Conservation (phyloP, 2,329 filamentous ascomycete genomes). For the Drechslerella coelobrocha region DNA sequence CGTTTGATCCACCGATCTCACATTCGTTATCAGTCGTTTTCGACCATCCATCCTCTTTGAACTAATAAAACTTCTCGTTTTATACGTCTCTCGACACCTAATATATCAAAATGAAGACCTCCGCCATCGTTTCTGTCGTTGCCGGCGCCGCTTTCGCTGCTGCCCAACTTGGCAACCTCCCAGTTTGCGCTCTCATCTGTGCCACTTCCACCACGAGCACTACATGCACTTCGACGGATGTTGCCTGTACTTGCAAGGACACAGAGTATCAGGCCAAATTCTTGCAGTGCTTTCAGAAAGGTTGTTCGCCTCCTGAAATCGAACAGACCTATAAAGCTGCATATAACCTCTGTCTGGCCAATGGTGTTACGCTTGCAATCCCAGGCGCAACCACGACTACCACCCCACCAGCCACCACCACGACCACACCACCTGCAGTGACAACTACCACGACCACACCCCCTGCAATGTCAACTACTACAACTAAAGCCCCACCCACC, state of each 20-base stretch:
- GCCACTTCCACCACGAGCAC: conserved; percentile 31
- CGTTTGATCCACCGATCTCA: conserved; percentile 49
- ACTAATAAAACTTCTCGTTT: conserved; percentile 25
- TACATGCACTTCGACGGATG: conserved; percentile 36
- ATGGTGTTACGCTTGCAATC: conserved; percentile 35
- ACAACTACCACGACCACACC: conserved; percentile 18
- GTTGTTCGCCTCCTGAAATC: too few relatives aligned
- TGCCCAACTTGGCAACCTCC: conserved; percentile 40
- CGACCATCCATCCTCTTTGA: conserved; percentile 10
- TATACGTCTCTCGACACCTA: conserved; percentile 22
- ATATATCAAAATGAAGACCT: conserved; percentile 50
- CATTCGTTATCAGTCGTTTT: conserved; percentile 49
- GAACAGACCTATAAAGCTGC: too few relatives aligned
- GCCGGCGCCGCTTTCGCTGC: conserved; percentile 41
- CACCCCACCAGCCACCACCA: background rate
- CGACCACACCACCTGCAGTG: background rate
- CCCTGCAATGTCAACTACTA: too few relatives aligned
- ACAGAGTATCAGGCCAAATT: conserved; percentile 27
- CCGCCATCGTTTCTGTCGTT: conserved; percentile 35
- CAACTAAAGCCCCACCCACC: too few relatives aligned
- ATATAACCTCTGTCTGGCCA: conserved; percentile 34
- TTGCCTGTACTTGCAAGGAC: conserved; percentile 35
- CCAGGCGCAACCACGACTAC: conserved; percentile 15
- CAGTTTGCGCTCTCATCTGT: conserved; percentile 40
- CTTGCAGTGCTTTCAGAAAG: conserved; percentile 28